Conservation (phyloP, 208 protist species). For the Acanthamoeba castellanii region DNA sequence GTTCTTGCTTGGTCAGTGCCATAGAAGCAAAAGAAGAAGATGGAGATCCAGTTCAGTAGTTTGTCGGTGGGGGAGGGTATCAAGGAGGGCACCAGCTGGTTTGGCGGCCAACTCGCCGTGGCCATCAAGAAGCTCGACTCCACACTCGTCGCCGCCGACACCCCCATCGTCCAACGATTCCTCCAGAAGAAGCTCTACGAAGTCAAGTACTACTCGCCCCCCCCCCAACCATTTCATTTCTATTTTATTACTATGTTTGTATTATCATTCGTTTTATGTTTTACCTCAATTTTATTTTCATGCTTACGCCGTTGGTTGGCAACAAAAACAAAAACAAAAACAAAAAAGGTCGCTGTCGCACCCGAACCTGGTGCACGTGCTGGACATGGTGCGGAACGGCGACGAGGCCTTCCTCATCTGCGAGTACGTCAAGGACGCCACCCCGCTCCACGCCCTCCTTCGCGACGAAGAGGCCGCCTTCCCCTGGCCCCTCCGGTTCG, state of each 20-base stretch:
- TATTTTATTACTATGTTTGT: neutral
- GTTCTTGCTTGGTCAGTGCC: too few species aligned
- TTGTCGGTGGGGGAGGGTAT: conserved; percentile 3
- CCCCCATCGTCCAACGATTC: neutral
- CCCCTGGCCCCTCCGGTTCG: neutral
- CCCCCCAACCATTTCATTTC: neutral
- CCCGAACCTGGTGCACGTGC: neutral
- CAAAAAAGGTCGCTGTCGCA: neutral
- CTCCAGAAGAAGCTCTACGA: conserved; percentile 1
- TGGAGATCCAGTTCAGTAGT: conserved; percentile 9
- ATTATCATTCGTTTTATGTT: too few species aligned
- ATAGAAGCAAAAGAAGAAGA: neutral
- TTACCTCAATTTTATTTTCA: too few species aligned
- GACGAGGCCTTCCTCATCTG: conserved; percentile 19
- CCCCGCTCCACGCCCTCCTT: neutral
- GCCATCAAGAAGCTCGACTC: conserved; percentile 16
- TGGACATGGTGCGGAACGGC: conserved; percentile 1
- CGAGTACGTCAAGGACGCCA: neutral
- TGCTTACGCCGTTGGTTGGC: too few species aligned
- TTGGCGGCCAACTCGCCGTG: neutral
- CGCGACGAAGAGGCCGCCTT: neutral
- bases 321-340: neutral
- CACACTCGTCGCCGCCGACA: neutral
- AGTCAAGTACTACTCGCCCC: neutral
- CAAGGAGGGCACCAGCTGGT: conserved; percentile 3